Evolutionary conservation across 352 stramenopile genomes (phyloP), one percentile per base, ranked within the genome.

Genomic region (Globisporangium camurandrum): DNA sequence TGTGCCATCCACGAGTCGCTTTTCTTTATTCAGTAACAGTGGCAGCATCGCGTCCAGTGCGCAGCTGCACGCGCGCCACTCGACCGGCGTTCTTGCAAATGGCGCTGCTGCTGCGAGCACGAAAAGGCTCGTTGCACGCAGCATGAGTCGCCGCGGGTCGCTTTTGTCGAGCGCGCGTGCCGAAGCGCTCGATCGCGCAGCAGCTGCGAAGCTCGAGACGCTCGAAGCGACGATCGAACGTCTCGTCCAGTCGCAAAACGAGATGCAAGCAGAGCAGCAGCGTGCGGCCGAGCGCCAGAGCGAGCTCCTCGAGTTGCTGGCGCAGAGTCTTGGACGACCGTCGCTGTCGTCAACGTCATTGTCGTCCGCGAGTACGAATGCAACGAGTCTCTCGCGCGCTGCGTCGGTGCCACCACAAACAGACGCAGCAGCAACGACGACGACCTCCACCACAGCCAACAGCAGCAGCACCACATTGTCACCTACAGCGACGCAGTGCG

Each of bases 191-290:
- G 62, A 70, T 39, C 56, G 48, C 31, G 38, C 49, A 4, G 58
- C 59, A 8, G 11, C 48, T 3, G 52, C 47, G 9, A 84, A 81
- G 46, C 37, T 86, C 14, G 71, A 86, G 27, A 69, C 62, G 41
- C 67, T 84, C 8, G 69, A 86, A 50, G 52, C 57, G 5, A 70
- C 57, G 14, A 64, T 86, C 26, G 66, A 65, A 36, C 51, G 53
- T 12, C 27, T 86, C 14, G 38, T 69, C 31, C 55, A 42, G 11
- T 40, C 51, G 4, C 71, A 86, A 38, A 43, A 8, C 19, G 70
- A 84, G 42, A 74, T 83, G 31, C 68, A 74, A 26, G 61, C 80
- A 30, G 62, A 78, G 14, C 60, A 79, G 22, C 47, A 47, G 24
- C 56, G 56, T 33, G 51, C 54, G 11, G 45, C 66, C n/a, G 59